Percentiles rank a stretch among this genome's conserved stretches.
Evolutionary conservation across 495 filamentous ascomycete genomes (phyloP).

Genomic region (Podospora sp.): DNA sequence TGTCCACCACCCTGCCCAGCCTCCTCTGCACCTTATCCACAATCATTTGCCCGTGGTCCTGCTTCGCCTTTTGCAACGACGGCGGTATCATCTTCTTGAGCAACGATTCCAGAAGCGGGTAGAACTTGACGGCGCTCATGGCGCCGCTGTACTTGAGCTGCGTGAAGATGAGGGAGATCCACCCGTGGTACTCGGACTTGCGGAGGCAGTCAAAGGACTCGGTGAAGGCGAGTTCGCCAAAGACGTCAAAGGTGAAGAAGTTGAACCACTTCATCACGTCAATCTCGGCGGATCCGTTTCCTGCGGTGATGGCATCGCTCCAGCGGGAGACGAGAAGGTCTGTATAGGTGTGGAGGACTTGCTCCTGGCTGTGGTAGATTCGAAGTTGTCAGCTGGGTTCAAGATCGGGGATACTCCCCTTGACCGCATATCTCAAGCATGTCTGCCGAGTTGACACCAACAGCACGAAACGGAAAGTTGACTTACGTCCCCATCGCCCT

Average conservation of each 20-base stretch:
- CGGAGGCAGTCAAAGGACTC: slow-evolving; percentile 55
- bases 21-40: slow-evolving; percentile 43
- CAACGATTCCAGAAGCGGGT: slow-evolving; percentile 35
- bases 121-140: slow-evolving; percentile 34
- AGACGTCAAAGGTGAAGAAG: slow-evolving; percentile 61
- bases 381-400: too few relatives aligned
- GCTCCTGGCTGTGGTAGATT: slow-evolving; percentile 7
- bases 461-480: too few relatives aligned
- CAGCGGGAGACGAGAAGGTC: slow-evolving; percentile 9
- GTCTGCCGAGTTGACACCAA: too few relatives aligned
- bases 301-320: slow-evolving; percentile 3
- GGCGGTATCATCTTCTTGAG: slow-evolving; percentile 39
- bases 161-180: slow-evolving; percentile 43
- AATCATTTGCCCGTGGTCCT: slow-evolving; percentile 41
- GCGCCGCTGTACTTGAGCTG: slow-evolving; percentile 35
- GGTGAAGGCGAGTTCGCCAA: slow-evolving; percentile 59
- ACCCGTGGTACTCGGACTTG: slow-evolving; percentile 46
- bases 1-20: slow-evolving; percentile 33
- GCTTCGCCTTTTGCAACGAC: slow-evolving; percentile 32
- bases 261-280: slow-evolving; percentile 55
- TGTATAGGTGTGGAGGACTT: slow-evolving; percentile 14
- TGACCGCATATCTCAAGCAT: too few relatives aligned
- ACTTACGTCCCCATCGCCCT: neutral
- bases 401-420: too few relatives aligned
- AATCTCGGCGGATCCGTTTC: neutral